Evolutionary conservation across 2,329 filamentous ascomycete species (phyloP).

Genomic region (Corynespora cassiicola): DNA sequence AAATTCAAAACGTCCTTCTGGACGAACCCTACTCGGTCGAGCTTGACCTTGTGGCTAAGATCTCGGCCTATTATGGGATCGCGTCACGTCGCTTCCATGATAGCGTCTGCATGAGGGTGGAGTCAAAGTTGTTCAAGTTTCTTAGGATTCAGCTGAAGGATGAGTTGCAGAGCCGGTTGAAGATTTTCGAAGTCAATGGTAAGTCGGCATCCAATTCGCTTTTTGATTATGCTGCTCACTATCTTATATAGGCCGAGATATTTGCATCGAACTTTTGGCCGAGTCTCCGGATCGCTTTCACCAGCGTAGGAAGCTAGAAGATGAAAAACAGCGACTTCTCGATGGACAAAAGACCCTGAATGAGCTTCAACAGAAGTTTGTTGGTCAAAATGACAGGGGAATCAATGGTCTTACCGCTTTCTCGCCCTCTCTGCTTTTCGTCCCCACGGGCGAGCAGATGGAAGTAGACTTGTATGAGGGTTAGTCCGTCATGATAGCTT

Average conservation of each 20-base stretch:
- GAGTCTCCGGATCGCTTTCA: slow-evolving; percentile 41
- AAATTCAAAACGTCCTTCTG: slow-evolving; percentile 48
- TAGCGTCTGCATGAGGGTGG: slow-evolving; percentile 46
- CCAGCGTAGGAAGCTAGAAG: slow-evolving; percentile 26
- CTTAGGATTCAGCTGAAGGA: slow-evolving; percentile 26
- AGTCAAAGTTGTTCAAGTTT: slow-evolving; percentile 42
- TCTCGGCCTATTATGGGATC: slow-evolving; percentile 73
- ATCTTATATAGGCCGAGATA: slow-evolving; percentile 8
- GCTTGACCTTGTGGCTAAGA: slow-evolving; percentile 66
- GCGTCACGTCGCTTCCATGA: slow-evolving; percentile 72
- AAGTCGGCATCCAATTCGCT: slow-evolving; percentile 7
- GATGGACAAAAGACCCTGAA: slow-evolving; percentile 28
- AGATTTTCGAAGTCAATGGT: slow-evolving; percentile 29
- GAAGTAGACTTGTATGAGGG: no score
- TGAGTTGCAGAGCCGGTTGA: slow-evolving; percentile 30
- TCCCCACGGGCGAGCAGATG: no score
- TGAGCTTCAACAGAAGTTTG: slow-evolving; percentile 13
- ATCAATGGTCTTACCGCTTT: no score
- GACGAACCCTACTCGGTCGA: slow-evolving; percentile 66
- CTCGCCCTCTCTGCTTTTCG: no score
- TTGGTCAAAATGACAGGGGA: no score
- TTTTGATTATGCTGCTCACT: slow-evolving; percentile 1
- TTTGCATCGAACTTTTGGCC: slow-evolving; percentile 33
- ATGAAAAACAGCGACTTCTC: slow-evolving; percentile 33
- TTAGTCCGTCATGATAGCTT: no score